Base-by-base conservation (phyloP, 2,329 filamentous ascomycete species). In the Fusarium hostae region DNA sequence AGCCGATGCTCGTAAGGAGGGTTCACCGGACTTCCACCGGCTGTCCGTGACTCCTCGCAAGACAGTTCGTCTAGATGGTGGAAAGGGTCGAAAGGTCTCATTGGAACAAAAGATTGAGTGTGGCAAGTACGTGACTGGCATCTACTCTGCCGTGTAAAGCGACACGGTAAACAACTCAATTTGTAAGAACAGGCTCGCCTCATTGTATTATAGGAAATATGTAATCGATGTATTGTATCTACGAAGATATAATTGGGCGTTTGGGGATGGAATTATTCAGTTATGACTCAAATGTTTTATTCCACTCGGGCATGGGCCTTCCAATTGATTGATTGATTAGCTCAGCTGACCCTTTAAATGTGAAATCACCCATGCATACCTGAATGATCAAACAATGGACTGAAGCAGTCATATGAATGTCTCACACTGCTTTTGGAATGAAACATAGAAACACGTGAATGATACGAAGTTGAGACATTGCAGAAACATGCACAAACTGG, bases 101-200 rank as follows among this genome's bases (percentile, higher is more conserved):
- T 84, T 97, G 73, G 94, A 97, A 84, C 95, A 98, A 83, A 90
- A 90, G 74, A 90, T 97, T 15, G 94, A 96, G 80, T 98, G 95
- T 79, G 95, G 95, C 22, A 88, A 92, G 69, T 90, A 89, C 70
- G 91, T 95, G 16, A 95, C 92, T 62, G 94, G 91, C 20, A 91
- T 97, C 7, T 98, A 96, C 82, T 97, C 94, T 40, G 84, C 84
- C 9, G 82, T 86, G 39, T 89, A 77, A 78, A 37, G 30, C 16
- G 26, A 13, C 24, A 51, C 44, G 30, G 16, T 47, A 62, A 44
- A 32, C 32, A 43, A 59, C 39, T 37, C 24, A 58, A 28, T 41
- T 58, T 68, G 64, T 58, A 59, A 40, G 55, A 52, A 54, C 37
- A 65, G 39, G 16, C 52, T 40, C 30, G 52, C 59, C 52, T 34